Percentiles rank a stretch among this genome's conserved stretches.
Conservation (phyloP, 306 rosid species). For the apple (Malus domestica) region DNA sequence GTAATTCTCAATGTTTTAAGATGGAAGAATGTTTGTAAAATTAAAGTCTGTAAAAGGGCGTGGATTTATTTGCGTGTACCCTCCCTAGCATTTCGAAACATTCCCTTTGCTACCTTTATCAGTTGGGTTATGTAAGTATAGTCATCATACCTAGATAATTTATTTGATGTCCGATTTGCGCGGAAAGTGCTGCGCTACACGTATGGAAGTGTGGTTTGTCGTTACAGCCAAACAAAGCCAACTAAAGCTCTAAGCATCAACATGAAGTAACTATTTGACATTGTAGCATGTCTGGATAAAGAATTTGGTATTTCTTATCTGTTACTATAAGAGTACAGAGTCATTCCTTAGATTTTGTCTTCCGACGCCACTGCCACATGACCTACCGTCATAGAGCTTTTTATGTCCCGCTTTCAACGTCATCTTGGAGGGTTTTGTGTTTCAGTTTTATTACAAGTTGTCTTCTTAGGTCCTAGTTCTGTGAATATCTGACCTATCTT, state of each 20-base stretch:
- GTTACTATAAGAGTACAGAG: background rate
- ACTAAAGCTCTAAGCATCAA: background rate
- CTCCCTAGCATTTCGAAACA: background rate
- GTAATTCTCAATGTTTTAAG: background rate
- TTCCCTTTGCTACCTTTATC: background rate
- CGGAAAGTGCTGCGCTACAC: background rate
- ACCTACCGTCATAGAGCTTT: background rate
- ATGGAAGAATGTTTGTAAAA: slow-evolving; percentile 1
- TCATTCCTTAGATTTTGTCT: background rate
- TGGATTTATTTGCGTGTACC: background rate
- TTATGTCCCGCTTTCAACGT: background rate
- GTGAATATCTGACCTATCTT: background rate
- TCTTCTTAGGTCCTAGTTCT: background rate
- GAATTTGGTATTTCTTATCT: background rate
- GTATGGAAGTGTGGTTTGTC: background rate
- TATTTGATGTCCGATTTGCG: background rate
- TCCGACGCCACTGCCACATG: background rate
- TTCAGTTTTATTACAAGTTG: background rate
- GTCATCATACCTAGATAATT: background rate
- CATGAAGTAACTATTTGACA: background rate
- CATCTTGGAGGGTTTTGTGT: background rate
- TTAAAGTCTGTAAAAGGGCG: background rate
- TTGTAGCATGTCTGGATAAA: background rate
- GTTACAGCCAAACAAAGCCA: background rate
- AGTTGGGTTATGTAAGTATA: background rate